Base-by-base conservation (phyloP, 805 yeast species). In the Cyberlindnera sargentensis region DNA sequence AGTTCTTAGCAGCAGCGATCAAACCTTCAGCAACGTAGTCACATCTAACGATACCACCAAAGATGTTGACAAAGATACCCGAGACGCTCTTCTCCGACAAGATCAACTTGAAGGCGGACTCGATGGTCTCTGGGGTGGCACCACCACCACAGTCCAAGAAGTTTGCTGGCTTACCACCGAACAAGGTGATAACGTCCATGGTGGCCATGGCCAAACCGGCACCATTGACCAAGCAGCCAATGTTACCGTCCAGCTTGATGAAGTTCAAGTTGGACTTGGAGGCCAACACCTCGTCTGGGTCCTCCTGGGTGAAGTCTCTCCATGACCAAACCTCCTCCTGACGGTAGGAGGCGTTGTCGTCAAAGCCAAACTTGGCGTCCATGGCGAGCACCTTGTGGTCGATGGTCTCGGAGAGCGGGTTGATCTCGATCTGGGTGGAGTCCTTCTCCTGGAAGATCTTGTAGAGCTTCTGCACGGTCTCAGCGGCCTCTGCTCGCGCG, bases 161-260 rank as follows among this genome's bases (percentile, higher is more conserved):
- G 78, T 93, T 93, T 54, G 99, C 99, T 60, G 99, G 99, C 57
- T 80, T 85, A 68, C 99, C 99, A 62, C 98, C 97, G 73, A 89
- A 86, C 60, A 93, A 80, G 74, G 93, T 89, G 75, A 93, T 88
- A 66, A 95, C 95, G 71, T 93, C 99, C 97, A 93, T 90, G 54
- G 99, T 93, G 58, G 99, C 99, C 99, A 93, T 93, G 61, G 99
- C 99, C 65, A 93, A 79, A 69, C 99, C 99, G 47, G 99, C 99
- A 75, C 99, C 99, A 70, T 93, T 93, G 66, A 93, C 99, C 51
- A 93, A 76, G 75, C 96, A 91, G 60, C 99, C 99, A 63, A 93
- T 91, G 77, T 89, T 87, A 70, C 99, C 99, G 64, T 91, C 95
- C 64, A 93, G 82, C 75, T 93, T 93, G 74, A 93, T 95, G 69